phyloP scores from a whole-genome alignment of 257 asterid species.

The Nicotiana paniculata region DNA sequence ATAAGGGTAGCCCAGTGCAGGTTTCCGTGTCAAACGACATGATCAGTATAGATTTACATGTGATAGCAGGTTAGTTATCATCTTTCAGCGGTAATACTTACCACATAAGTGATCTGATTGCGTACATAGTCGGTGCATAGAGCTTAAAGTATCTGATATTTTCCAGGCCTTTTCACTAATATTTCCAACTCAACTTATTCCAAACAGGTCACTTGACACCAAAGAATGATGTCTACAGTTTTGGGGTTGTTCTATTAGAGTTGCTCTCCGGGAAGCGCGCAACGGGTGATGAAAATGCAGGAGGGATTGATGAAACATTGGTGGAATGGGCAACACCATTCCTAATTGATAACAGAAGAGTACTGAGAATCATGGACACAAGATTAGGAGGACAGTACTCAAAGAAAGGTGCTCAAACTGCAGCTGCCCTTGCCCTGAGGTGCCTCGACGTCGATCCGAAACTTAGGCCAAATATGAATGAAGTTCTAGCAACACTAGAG shows the following conservation, averaged over 20 bases:
- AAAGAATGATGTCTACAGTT: slow-evolving; percentile 42
- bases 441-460: slow-evolving; percentile 45
- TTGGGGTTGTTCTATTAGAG: slow-evolving; percentile 40
- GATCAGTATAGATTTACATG: no score
- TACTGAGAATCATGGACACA: slow-evolving; percentile 65
- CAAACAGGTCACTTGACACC: slow-evolving; percentile 38
- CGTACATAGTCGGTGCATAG: not conserved
- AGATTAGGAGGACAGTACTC: slow-evolving; percentile 60
- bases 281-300: slow-evolving; percentile 47
- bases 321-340: slow-evolving; percentile 69
- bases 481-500: slow-evolving; percentile 33
- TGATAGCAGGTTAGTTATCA: not conserved
- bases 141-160: not conserved
- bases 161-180: not conserved
- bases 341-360: slow-evolving; percentile 35
- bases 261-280: slow-evolving; percentile 40
- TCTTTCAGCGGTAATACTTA: no score
- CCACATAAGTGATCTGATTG: not conserved
- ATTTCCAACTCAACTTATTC: not conserved
- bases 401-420: slow-evolving; percentile 47
- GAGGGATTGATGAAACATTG: slow-evolving; percentile 42
- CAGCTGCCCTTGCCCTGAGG: slow-evolving; percentile 39
- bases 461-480: slow-evolving; percentile 45
- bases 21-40: no score
- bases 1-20: no score